Evolutionary conservation across 2,329 filamentous ascomycete genomes (phyloP).

Genomic region (Hyphodiscus sp.): DNA sequence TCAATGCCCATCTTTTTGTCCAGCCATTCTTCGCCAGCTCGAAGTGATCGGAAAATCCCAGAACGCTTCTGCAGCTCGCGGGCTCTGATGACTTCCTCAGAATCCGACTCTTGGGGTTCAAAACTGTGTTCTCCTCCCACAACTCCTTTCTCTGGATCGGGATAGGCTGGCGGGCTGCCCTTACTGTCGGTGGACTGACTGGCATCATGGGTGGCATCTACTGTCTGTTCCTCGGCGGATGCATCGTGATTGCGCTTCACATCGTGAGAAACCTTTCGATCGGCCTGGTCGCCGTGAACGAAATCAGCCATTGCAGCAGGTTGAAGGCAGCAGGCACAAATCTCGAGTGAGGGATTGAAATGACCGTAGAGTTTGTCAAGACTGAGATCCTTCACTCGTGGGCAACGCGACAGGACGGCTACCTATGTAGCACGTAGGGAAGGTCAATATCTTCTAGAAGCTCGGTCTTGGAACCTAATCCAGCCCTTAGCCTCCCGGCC

Average conservation of each 20-base stretch:
- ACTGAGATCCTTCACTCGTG: neutral
- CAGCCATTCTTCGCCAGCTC: slow-evolving; percentile 34
- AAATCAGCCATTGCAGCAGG: slow-evolving; percentile 16
- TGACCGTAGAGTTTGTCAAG: neutral
- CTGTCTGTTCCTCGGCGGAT: neutral
- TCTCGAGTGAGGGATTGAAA: neutral
- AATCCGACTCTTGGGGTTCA: neutral
- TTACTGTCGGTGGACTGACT: slow-evolving; percentile 2
- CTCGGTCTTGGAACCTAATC: neutral
- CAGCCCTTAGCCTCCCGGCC: neutral
- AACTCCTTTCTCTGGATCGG: neutral
- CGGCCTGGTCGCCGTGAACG: slow-evolving; percentile 24
- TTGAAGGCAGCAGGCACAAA: slow-evolving; percentile 42
- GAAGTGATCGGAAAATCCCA: slow-evolving; percentile 24
- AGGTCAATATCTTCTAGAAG: neutral
- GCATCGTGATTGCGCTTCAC: slow-evolving; percentile 3
- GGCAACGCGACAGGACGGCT: neutral
- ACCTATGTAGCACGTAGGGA: neutral
- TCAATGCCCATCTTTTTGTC: slow-evolving; percentile 41
- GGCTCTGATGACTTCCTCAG: slow-evolving; percentile 19
- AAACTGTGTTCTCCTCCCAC: neutral
- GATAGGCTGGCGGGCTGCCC: neutral
- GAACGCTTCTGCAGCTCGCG: slow-evolving; percentile 19
- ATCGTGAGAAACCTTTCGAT: slow-evolving; percentile 17
- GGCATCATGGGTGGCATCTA: neutral